Percentiles rank a stretch among this genome's conserved stretches.
Conservation (phyloP, 2,329 filamentous ascomycete species). For the Penicillium sclerotigenum region DNA sequence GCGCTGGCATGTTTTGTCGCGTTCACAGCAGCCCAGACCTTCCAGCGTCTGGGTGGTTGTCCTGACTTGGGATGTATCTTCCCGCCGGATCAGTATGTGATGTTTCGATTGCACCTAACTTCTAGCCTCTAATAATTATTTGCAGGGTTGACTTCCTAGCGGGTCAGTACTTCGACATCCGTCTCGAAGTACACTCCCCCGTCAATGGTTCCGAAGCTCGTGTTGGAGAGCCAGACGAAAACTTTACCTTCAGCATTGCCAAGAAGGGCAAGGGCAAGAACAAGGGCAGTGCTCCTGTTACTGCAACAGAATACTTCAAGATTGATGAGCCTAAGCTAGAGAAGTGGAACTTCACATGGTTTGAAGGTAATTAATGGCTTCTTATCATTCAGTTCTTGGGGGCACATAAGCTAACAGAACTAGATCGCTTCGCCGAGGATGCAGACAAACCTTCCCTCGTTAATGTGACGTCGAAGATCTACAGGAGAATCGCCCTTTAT, state of each 20-base stretch:
- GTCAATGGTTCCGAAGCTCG: slow-evolving; percentile 79
- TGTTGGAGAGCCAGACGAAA: slow-evolving; percentile 64
- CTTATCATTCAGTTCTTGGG: neutral
- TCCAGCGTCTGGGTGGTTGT: slow-evolving; percentile 55
- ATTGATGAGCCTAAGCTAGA: slow-evolving; percentile 69
- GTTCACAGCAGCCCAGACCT: slow-evolving; percentile 49
- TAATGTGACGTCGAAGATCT: slow-evolving; percentile 76
- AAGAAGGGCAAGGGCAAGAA: slow-evolving; percentile 53
- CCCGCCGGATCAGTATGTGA: slow-evolving; percentile 55
- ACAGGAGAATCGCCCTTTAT: slow-evolving; percentile 70
- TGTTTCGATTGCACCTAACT: neutral
- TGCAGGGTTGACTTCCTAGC: slow-evolving; percentile 71
- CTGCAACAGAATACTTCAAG: slow-evolving; percentile 66
- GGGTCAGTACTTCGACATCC: slow-evolving; percentile 79
- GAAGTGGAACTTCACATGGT: slow-evolving; percentile 81
- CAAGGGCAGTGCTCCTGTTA: slow-evolving; percentile 36
- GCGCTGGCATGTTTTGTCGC: slow-evolving; percentile 26
- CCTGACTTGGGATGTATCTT: slow-evolving; percentile 57
- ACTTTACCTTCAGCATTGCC: slow-evolving; percentile 70
- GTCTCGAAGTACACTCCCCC: slow-evolving; percentile 77
- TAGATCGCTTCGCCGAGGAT: slow-evolving; percentile 72
- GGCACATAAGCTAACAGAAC: slow-evolving; percentile 8
- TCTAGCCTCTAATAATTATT: neutral
- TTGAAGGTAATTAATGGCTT: slow-evolving; percentile 56
- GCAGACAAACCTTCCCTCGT: slow-evolving; percentile 67